Base-by-base conservation (phyloP, 2,329 filamentous ascomycete species). In the Mycosphaerelloides madeirae region DNA sequence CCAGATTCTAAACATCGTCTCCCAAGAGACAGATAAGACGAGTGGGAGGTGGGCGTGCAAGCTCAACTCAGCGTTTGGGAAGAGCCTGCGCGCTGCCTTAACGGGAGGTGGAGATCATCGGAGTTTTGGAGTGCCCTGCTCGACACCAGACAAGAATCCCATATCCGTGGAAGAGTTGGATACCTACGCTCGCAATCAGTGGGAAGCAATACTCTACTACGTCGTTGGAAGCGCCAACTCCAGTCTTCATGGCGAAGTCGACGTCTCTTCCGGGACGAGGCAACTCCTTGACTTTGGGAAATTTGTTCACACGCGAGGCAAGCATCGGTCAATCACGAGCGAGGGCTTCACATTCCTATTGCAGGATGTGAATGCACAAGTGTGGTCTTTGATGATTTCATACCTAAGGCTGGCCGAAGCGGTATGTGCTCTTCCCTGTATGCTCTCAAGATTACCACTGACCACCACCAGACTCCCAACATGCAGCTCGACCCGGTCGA, bases 141-240 rank as follows among this genome's bases (percentile, higher is more conserved):
- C 74, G 11, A 75, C 82, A 6, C 73, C 80, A 3, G 73, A 80
- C 28, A 77, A 80, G 31, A 71, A 75, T 43, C 77, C 80, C 38
- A 78, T 93, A 38, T 81, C 84, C 47, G 67, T 89, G 9, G 61
- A 77, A 1, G 87, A 85, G 55, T 77, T 98, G 45, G 93, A 98
- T 61, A 77, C 81, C 20, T 94, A 91, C 68, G 89, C 93, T 4
- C 80, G 87, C 43, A 80, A 79, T 57, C 90, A 95, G 62, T 98
- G 93, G 90, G 94, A 98, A 66, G 85, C 88, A 19, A 95, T 98
- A 20, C 68, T 98, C 37, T 93, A 96, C 65, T 98, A 89, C 62
- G 90, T 98, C 64, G 93, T 98, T 15, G 86, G 84, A 46, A 84
- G 80, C 49, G 53, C 85, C 7, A 81, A 79, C 1, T 62, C 66